Percentiles rank a stretch among this genome's conserved stretches.
phyloP scores from a whole-genome alignment of 331 rosid genomes.

The Quercus lobata region DNA sequence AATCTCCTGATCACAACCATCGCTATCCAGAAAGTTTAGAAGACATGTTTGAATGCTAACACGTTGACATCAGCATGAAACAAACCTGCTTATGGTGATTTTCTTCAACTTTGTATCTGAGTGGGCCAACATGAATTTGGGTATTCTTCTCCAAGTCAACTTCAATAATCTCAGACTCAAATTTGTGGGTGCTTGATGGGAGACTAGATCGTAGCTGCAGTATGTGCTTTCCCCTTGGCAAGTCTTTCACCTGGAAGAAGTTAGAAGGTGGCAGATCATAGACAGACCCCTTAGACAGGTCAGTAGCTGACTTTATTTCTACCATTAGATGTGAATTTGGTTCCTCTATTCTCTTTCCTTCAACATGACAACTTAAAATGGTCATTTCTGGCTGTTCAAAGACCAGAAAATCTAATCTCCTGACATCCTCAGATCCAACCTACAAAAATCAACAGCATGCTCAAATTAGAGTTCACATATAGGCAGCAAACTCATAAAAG shows the following conservation, averaged over 20 bases:
- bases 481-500: slow-evolving; percentile 17
- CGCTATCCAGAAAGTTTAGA: not conserved
- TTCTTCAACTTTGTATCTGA: slow-evolving; percentile 58
- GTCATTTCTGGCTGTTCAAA: slow-evolving; percentile 96
- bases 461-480: slow-evolving; percentile 18
- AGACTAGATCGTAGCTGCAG: slow-evolving; percentile 72
- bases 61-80: not conserved
- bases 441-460: slow-evolving; percentile 27
- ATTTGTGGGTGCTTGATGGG: slow-evolving; percentile 61
- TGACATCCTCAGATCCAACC: slow-evolving; percentile 84
- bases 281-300: slow-evolving; percentile 51
- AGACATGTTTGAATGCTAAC: not conserved
- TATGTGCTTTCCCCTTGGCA: slow-evolving; percentile 81
- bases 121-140: slow-evolving; percentile 85
- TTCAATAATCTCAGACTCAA: slow-evolving; percentile 81
- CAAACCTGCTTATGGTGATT: slow-evolving; percentile 80
- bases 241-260: slow-evolving; percentile 89
- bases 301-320: slow-evolving; percentile 84
- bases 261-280: slow-evolving; percentile 89
- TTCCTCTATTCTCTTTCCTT: slow-evolving; percentile 73
- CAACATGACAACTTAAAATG: slow-evolving; percentile 84
- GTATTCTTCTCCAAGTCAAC: slow-evolving; percentile 70
- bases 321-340: slow-evolving; percentile 63
- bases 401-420: slow-evolving; percentile 80
- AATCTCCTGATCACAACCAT: not conserved